Conservation (phyloP, 495 filamentous ascomycete species). For the Paragyromitra xinjiangensis region DNA sequence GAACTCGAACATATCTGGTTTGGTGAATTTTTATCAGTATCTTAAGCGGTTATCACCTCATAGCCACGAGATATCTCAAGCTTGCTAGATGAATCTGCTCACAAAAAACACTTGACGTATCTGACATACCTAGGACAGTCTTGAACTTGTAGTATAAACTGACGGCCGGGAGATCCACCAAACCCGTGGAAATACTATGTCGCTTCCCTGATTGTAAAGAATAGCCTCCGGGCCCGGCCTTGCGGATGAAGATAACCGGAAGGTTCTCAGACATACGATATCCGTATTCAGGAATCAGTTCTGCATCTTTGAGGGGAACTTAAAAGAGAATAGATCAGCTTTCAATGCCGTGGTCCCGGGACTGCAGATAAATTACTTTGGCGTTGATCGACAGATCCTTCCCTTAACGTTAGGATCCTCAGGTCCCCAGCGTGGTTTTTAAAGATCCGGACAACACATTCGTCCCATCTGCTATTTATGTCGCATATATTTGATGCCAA, state of each 20-base stretch:
- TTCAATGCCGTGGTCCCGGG: neutral
- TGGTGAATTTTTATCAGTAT: too few relatives aligned
- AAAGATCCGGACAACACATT: conserved; percentile 50
- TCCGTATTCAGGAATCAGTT: conserved; percentile 52
- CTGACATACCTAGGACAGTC: conserved; percentile 21
- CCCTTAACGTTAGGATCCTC: conserved; percentile 46
- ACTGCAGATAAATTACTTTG: conserved; percentile 8
- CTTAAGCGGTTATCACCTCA: too few relatives aligned
- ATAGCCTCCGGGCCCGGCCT: conserved; percentile 36
- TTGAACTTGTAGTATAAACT: conserved; percentile 49
- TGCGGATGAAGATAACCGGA: conserved; percentile 53
- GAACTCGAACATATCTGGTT: conserved; percentile 52
- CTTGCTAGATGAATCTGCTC: neutral
- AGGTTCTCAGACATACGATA: conserved; percentile 47
- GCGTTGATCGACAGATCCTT: conserved; percentile 39
- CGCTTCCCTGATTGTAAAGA: conserved; percentile 31
- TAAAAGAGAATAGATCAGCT: neutral
- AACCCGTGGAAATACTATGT: neutral
- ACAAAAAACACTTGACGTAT: neutral
- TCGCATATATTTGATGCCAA: conserved; percentile 43
- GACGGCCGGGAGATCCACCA: conserved; percentile 5
- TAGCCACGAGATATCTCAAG: neutral
- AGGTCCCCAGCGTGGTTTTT: conserved; percentile 38
- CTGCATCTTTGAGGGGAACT: conserved; percentile 42
- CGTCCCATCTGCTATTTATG: conserved; percentile 39